Evolutionary conservation across 768 basidiomycete genomes (phyloP).

Genomic region (Hirschioporus abietinus): DNA sequence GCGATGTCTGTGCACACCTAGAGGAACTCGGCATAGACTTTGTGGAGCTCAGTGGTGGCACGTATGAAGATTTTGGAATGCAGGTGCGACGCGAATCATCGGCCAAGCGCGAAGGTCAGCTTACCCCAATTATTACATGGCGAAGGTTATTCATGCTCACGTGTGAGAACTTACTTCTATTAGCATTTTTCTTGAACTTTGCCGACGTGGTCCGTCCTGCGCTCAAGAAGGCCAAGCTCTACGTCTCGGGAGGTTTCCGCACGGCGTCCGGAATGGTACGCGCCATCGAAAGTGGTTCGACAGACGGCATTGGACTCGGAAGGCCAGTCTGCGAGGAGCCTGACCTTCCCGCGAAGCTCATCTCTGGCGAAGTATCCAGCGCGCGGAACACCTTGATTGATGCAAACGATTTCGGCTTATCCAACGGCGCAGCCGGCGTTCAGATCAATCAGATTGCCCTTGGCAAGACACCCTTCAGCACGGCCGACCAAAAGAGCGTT

Average conservation of each 20-base stretch:
- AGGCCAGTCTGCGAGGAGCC: background rate
- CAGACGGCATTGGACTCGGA: background rate
- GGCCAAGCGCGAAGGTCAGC: background rate
- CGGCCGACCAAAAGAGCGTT: background rate
- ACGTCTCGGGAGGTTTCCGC: slow-evolving; percentile 28
- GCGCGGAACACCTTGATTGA: background rate
- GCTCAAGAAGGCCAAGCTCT: slow-evolving; percentile 21
- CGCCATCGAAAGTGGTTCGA: slow-evolving; percentile 14
- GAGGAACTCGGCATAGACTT: slow-evolving; percentile 32
- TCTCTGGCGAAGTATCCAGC: background rate
- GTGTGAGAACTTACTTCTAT: background rate
- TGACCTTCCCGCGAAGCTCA: background rate
- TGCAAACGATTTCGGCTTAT: background rate
- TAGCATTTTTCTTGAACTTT: slow-evolving; percentile 27
- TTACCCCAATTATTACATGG: background rate
- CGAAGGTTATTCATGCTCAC: background rate
- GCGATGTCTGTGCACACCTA: slow-evolving; percentile 24
- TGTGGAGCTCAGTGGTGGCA: slow-evolving; percentile 36
- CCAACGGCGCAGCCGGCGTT: no score
- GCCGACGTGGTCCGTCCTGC: slow-evolving; percentile 25
- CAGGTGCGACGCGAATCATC: slow-evolving; percentile 1
- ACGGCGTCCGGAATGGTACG: slow-evolving; percentile 24
- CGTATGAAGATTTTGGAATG: slow-evolving; percentile 24
- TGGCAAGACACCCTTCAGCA: background rate
- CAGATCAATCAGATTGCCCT: background rate